Percentiles rank a stretch among this genome's conserved stretches.
These are phyloP conservation scores for Daucus carota DNA, from an alignment of 129 eudicot species.

Conservation along the genomic window DH1_v3.0 NC_030381.2:28727501-28728000, in stretches of 20 bases:
- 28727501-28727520: conserved; percentile 88
- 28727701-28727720: not conserved
- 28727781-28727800: conserved; percentile 78
- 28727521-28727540: not conserved
- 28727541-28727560: conserved; percentile 5
- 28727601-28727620: not conserved
- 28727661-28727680: not conserved
- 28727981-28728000: not conserved
- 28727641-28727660: not conserved
- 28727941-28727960: not conserved
- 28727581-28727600: not conserved
- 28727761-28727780: conserved; percentile 82
- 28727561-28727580: not conserved
- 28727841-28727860: conserved; percentile 63
- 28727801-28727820: conserved; percentile 93
- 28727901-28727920: not conserved
- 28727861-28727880: conserved; percentile 36
- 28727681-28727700: not conserved
- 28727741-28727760: conserved; percentile 35
- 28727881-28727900: not conserved
- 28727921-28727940: too few relatives aligned
- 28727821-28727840: conserved; percentile 78
- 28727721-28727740: not conserved
- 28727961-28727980: not conserved
- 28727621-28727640: not conserved